Base-by-base conservation (phyloP, 306 rosid species). In the Trichosanthes cucumerina region DNA sequence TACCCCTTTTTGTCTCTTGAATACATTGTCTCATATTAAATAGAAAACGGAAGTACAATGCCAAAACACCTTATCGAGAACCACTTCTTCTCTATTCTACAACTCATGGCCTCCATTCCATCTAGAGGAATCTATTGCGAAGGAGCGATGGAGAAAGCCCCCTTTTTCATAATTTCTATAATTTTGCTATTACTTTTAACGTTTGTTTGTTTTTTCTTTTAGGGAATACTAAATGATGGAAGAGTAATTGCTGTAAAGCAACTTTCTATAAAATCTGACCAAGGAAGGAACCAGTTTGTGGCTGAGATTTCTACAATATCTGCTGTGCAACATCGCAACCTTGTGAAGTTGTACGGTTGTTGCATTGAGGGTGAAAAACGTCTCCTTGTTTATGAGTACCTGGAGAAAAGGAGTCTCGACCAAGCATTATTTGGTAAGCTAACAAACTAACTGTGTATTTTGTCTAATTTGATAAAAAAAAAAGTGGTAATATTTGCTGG, bases 281-380 rank as follows among this genome's bases (percentile, higher is more conserved):
- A 85, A 53, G 88, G 85, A 43, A 72, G 47, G 72, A 60, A 19
- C 16, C 81, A 85, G 56, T 85, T 85, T 54, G 39, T 80, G 9
- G 60, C 81, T 53, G 88, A 85, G 57, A 82, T 85, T 72, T 76
- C 74, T 21, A 63, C 78, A 10, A 79, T 85, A 69, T 82, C 88
- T 21, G 81, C 78, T 0, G 77, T 82, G 23, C 80, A 72, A 31
- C 88, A 85, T 64, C 80, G 79, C 4, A 82, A 79, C 75, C 79
- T 85, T 18, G 88, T 85, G 36, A 78, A 82, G 72, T 54, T 82
- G 64, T 66, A 56, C 7, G 88, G 88, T n/a, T 85, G 85, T 65
- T 63, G 71, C 86, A 64, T 85, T 5, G 85, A 85, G 66, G 81
- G 68, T 9, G 26, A 46, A 10, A 41, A 59, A 1, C 77, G 83